Evolutionary conservation across 1,284 basidiomycete genomes (phyloP).

Genomic region (Cronartium quercuum): DNA sequence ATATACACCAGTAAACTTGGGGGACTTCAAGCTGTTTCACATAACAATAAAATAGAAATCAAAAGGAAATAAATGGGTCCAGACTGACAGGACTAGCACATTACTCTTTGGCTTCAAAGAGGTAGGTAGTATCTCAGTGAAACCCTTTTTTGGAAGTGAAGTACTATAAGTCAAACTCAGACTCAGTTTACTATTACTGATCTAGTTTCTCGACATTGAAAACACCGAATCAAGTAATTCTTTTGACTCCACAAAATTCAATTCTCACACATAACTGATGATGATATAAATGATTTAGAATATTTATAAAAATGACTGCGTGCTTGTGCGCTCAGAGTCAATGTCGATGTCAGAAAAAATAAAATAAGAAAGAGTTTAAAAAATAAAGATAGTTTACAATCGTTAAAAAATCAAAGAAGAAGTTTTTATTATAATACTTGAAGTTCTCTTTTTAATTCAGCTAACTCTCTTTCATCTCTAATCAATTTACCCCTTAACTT

Average conservation of each 20-base stretch:
- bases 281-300: neutral
- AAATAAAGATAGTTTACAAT: neutral
- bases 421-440: slow-evolving; percentile 3
- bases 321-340: neutral
- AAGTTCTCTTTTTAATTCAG: slow-evolving; percentile 10
- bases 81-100: too few relatives aligned
- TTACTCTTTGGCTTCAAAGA: too few relatives aligned
- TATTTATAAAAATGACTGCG: neutral
- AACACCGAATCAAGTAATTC: neutral
- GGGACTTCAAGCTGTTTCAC: too few relatives aligned
- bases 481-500: slow-evolving; percentile 11
- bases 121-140: too few relatives aligned
- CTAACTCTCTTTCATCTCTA: slow-evolving; percentile 11
- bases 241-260: neutral
- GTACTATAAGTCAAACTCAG: too few relatives aligned
- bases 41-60: too few relatives aligned
- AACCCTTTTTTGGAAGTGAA: too few relatives aligned
- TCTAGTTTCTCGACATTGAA: neutral
- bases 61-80: too few relatives aligned
- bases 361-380: neutral
- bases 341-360: neutral
- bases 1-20: too few relatives aligned
- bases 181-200: too few relatives aligned
- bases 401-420: neutral
- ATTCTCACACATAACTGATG: neutral